These are phyloP conservation scores for Rhynchospora breviuscula DNA, from an alignment of 176 grass and related monocot species.

Conservation along the genomic window DNA sequence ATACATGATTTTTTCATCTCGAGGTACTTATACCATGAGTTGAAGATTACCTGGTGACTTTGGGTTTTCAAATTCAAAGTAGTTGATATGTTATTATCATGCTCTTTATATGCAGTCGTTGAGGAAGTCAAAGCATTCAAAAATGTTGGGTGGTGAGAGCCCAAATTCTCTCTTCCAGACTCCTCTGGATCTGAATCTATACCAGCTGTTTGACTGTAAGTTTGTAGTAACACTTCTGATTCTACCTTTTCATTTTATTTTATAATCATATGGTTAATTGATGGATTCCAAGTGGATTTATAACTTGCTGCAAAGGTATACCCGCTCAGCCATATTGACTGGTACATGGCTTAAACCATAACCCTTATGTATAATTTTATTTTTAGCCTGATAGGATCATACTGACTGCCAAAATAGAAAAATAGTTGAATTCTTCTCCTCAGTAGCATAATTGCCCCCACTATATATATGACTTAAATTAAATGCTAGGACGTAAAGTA, in stretches of 20 bases:
- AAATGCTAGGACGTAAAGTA: not conserved
- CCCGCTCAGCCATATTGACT: not conserved
- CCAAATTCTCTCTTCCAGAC: not conserved
- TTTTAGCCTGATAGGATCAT: not conserved
- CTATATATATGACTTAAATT: not conserved
- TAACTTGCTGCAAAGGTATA: not conserved
- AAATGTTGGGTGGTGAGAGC: not conserved
- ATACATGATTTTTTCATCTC: not conserved
- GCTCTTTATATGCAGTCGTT: not conserved
- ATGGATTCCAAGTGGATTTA: not conserved
- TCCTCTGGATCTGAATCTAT: not conserved
- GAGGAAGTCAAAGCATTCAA: not conserved
- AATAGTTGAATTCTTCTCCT: not conserved
- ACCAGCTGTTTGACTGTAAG: not conserved
- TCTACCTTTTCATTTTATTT: not conserved
- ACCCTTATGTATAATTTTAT: not conserved
- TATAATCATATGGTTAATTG: not conserved
- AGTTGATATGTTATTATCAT: not conserved
- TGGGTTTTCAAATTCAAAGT: not conserved
- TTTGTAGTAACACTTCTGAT: not conserved
- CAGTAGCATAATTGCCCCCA: not conserved
- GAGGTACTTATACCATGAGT: not conserved
- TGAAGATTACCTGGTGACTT: not conserved
- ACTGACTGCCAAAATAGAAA: not conserved
- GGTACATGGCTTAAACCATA: not conserved